Base-by-base conservation (phyloP, 805 yeast genomes). In the Yamadazyma kitorensis region DNA sequence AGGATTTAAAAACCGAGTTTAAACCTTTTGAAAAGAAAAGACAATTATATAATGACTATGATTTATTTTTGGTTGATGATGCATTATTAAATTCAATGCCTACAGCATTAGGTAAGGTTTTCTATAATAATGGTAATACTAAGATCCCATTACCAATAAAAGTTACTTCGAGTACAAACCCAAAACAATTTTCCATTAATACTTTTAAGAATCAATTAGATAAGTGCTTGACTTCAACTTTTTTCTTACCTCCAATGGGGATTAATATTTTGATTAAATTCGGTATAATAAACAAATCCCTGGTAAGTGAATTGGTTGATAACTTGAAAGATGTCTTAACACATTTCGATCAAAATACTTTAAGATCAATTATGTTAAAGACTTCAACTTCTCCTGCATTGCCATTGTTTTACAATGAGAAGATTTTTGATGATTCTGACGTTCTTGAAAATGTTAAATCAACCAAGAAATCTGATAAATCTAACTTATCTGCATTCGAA, bases 1-100 rank as follows among this genome's bases (percentile, higher is more conserved):
- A 77, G 29, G 83, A 87, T 47, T 70, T 93, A 44, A 86, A 86
- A 58, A 85, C 88, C 21, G 83, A 82, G 41, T 91, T 79, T 71
- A 87, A 87, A 64, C 77, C 86, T n/a, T 93, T 67, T 51, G 97
- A 93, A 60, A 81, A 88, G 40, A 80, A 88, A 58, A 80, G 97
- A 57, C 81, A 79, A 43, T 76, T 93, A 40, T 60, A 72, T 27
- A 57, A 70, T 11, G 79, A 77, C 39, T 85, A 76, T 54, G 95
- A 88, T 49, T 45, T 87, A 41, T 86, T 93, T 58, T 55, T 93
- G 27, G 81, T 86, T 34, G 98, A 93, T 61, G 96, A 88, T 43
- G 80, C 82, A 23, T 68, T 91, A 29, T 69, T 87, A 34, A 78
- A 88, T 18, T 68, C 85, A 40, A 71, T 93, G 61, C 98, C 98